phyloP scores from a whole-genome alignment of 2,329 filamentous ascomycete species.

The Curvularia sp. region DNA sequence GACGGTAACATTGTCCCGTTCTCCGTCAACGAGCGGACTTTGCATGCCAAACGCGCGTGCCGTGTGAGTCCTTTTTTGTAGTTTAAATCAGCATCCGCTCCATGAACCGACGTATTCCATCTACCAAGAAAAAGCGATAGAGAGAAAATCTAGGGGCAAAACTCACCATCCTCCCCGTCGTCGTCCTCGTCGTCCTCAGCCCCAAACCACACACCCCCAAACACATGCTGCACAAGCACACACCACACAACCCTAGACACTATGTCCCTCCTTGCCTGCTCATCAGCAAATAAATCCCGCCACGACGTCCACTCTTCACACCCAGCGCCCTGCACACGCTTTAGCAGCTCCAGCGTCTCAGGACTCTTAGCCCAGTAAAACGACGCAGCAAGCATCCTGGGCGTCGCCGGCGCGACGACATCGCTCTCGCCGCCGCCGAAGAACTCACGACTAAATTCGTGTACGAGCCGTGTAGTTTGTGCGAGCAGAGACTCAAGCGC shows the following conservation, averaged over 20 bases:
- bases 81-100: not conserved
- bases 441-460: not conserved
- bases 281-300: conserved; percentile 33
- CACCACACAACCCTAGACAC: conserved; percentile 42
- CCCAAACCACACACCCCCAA: conserved; percentile 38
- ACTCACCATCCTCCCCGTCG: conserved; percentile 35
- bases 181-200: conserved; percentile 7
- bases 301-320: conserved; percentile 33
- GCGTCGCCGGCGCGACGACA: not conserved
- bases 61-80: not conserved
- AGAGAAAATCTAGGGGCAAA: too few species aligned
- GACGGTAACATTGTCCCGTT: not conserved
- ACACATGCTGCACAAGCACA: conserved; percentile 42
- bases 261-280: conserved; percentile 29
- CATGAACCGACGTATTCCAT: too few species aligned
- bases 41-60: not conserved
- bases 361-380: conserved; percentile 17
- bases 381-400: not conserved
- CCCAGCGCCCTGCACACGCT: conserved; percentile 36
- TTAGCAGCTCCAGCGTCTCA: conserved; percentile 36
- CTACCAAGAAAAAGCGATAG: too few species aligned
- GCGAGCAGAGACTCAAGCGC: conserved; percentile 27
- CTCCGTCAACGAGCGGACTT: not conserved
- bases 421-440: conserved; percentile 11
- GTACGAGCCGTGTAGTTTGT: not conserved